Evolutionary conservation across 805 yeast genomes (phyloP), one percentile per base, ranked within the genome.

Genomic region (Zygotorulaspora sp.): DNA sequence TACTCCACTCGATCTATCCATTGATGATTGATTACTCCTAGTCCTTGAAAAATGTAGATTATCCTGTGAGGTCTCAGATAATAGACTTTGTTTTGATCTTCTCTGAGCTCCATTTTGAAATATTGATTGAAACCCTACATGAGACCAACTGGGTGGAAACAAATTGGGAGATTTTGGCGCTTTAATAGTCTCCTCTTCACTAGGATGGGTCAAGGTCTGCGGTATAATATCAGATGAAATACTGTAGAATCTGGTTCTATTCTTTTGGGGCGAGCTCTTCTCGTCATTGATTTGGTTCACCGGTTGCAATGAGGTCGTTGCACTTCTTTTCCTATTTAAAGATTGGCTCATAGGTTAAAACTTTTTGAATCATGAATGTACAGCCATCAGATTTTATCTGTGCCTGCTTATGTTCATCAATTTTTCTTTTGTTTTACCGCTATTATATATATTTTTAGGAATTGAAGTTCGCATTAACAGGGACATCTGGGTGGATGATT

Each of bases 161-260:
- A 37, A 31, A 21, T 38, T 46, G 12, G 44, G 41, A 6, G 43
- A 34, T 13, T 34, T 25, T 2, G 50, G 44, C 6, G 58, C 40
- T 33, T 40, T 47, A 2, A 44, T 13, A 6, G 30, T 21, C n/a
- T 36, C 41, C 17, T 49, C 56, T n/a, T 47, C 52, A 21, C 38
- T 47, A 25, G 52, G 44, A 19, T 43, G 43, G 6, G 49, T 41
- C 15, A 57, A 38, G 3, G 56, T 51, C 27, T 58, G 62, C 4
- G 63, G 62, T 7, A 57, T 46, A 25, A 57, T 49, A 23, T 51
- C 58, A 7, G 62, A 56, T 9, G 62, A 52, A 12, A 57, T 43
- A 43, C 60, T 55, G 31, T 55, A 51, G 13, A 55, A 46, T 25
- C 50, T 36, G 3, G 45, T 23, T 18, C 48, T 38, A 11, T 26